These are phyloP conservation scores for Teratosphaeria viscida DNA, from an alignment of 2,329 filamentous ascomycete species.

Conservation along the genomic window DNA sequence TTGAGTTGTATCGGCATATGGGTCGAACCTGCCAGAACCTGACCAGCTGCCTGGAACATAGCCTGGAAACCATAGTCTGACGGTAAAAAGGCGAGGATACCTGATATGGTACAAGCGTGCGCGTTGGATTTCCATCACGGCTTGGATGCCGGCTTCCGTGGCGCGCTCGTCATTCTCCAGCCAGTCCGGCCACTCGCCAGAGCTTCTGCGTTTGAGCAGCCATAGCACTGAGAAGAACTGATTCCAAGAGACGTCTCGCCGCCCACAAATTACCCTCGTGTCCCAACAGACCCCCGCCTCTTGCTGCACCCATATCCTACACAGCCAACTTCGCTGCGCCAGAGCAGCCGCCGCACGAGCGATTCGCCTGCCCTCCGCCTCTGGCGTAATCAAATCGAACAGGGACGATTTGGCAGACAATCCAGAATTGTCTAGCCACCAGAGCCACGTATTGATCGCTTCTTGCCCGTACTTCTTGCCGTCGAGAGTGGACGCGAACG, in stretches of 20 bases:
- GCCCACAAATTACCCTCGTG: neutral
- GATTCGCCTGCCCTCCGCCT: neutral
- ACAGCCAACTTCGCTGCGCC: no score
- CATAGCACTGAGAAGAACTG: neutral
- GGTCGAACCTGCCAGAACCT: no score
- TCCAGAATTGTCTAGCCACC: no score
- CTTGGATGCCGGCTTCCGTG: neutral
- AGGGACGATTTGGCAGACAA: neutral
- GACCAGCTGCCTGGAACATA: no score
- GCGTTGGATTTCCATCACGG: neutral
- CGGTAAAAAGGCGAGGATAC: neutral
- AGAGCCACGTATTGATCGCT: no score
- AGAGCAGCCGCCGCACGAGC: no score
- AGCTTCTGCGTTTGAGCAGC: neutral
- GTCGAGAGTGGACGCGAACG: neutral
- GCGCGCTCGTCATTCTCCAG: neutral
- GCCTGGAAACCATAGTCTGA: neutral
- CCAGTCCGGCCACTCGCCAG: no score
- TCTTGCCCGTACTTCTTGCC: no score
- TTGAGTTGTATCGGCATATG: no score
- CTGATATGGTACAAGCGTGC: neutral
- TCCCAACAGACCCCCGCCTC: neutral
- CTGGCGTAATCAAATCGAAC: neutral
- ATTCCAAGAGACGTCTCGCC: neutral
- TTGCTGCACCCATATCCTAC: neutral